Conservation (phyloP, 441 rosid genomes). For the Eutrema salsugineum region DNA sequence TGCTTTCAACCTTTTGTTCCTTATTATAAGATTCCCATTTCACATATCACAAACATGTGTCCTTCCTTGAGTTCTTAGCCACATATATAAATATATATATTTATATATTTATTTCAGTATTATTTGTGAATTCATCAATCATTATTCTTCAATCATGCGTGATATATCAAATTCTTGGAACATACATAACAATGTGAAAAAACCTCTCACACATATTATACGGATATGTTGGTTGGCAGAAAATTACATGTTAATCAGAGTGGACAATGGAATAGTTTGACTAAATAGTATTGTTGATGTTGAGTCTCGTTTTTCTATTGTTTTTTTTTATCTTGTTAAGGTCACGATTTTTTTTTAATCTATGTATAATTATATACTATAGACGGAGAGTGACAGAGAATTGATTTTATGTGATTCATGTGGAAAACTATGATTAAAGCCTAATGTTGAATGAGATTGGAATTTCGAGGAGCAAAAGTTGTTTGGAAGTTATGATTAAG, state of each 20-base stretch:
- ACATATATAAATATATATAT: no score
- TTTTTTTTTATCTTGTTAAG: neutral
- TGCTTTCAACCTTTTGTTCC: conserved; percentile 32
- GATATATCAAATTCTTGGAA: neutral
- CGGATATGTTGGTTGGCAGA: conserved; percentile 9
- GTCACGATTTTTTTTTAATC: neutral
- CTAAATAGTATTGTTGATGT: neutral
- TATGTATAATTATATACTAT: neutral
- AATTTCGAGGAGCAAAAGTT: conserved; percentile 27
- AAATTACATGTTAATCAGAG: neutral
- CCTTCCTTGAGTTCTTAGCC: conserved; percentile 15
- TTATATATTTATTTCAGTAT: neutral
- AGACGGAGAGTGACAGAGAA: neutral
- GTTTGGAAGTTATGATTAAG: conserved; percentile 31
- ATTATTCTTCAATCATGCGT: conserved; percentile 32
- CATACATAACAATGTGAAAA: conserved; percentile 8
- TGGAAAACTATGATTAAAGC: conserved; percentile 26
- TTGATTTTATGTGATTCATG: neutral
- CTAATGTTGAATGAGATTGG: conserved; percentile 17
- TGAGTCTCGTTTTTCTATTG: no score
- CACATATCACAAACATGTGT: conserved; percentile 28
- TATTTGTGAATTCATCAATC: conserved; percentile 8
- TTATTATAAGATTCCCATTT: conserved; percentile 28
- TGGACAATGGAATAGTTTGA: neutral
- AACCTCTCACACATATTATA: neutral